These are phyloP conservation scores for Fennellomyces sp. DNA, from an alignment of 371 early-diverging fungal genomes.

Conservation along the genomic window DNA sequence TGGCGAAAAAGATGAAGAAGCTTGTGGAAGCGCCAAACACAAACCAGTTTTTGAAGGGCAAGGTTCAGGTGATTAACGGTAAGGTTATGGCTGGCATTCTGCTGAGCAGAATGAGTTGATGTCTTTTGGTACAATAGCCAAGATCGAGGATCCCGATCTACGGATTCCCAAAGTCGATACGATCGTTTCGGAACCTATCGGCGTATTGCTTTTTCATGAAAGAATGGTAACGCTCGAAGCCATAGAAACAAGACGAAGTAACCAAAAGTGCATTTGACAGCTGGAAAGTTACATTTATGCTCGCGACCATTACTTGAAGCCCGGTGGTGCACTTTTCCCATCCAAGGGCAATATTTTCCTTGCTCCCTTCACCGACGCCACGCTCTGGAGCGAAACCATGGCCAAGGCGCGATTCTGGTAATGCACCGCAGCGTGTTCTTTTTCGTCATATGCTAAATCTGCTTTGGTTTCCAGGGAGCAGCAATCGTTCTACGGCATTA, in stretches of 20 bases:
- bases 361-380: conserved; percentile 85
- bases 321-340: conserved; percentile 92
- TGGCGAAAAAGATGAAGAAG: conserved; percentile 89
- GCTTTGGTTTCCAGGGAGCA: conserved; percentile 61
- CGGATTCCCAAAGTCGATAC: conserved; percentile 87
- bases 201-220: conserved; percentile 94
- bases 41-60: conserved; percentile 81
- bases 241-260: background rate
- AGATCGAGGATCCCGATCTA: conserved; percentile 80
- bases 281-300: conserved; percentile 83
- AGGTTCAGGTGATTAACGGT: conserved; percentile 85
- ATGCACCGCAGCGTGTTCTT: background rate
- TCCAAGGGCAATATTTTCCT: conserved; percentile 86
- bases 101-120: background rate
- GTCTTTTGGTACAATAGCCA: conserved; percentile 66
- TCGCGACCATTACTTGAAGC: conserved; percentile 91
- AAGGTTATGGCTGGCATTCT: conserved; percentile 5
- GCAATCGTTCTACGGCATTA: conserved; percentile 89
- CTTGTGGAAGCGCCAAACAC: conserved; percentile 71
- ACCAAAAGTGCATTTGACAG: conserved; percentile 29
- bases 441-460: background rate
- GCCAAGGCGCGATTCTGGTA: conserved; percentile 87
- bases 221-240: conserved; percentile 89
- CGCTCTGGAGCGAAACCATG: conserved; percentile 92
- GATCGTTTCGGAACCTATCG: conserved; percentile 96